phyloP scores from a whole-genome alignment of 2,329 filamentous ascomycete species.

The Arthrobotrys entomopaga region DNA sequence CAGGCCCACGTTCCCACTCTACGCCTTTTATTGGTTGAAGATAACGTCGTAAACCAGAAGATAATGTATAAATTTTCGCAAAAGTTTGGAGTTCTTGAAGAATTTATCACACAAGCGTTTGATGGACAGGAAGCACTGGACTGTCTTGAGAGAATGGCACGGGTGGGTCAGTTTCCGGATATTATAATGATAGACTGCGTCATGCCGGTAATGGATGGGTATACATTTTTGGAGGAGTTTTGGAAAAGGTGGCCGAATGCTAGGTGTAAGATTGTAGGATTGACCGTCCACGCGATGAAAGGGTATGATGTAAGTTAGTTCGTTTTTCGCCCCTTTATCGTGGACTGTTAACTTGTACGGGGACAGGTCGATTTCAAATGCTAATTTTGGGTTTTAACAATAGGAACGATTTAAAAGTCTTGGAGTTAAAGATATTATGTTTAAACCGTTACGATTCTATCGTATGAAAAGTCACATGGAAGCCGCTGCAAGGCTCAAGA shows the following conservation, averaged over 20 bases:
- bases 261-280: slow-evolving; percentile 18
- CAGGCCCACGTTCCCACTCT: slow-evolving; percentile 27
- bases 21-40: slow-evolving; percentile 23
- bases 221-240: slow-evolving; percentile 35
- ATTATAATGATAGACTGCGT: slow-evolving; percentile 21
- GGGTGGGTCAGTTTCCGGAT: slow-evolving; percentile 23
- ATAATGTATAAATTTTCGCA: slow-evolving; percentile 2
- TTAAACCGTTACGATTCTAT: slow-evolving; percentile 7
- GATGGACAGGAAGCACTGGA: slow-evolving; percentile 26
- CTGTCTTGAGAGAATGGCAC: slow-evolving; percentile 18
- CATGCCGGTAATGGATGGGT: slow-evolving; percentile 39
- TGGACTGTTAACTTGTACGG: not conserved
- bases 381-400: not conserved
- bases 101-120: slow-evolving; percentile 19
- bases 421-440: slow-evolving; percentile 3
- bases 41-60: slow-evolving; percentile 32
- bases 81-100: slow-evolving; percentile 8
- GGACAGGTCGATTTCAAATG: not conserved
- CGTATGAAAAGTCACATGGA: not conserved
- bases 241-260: slow-evolving; percentile 20
- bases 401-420: slow-evolving; percentile 19
- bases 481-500: slow-evolving; percentile 12
- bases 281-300: not conserved
- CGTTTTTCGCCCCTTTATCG: not conserved
- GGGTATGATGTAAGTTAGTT: slow-evolving; percentile 11